A percentile compares a stretch with the other conserved stretches of the same genome.
phyloP scores from a whole-genome alignment of 2,329 filamentous ascomycete genomes.

The Pseudocercospora musae region DNA sequence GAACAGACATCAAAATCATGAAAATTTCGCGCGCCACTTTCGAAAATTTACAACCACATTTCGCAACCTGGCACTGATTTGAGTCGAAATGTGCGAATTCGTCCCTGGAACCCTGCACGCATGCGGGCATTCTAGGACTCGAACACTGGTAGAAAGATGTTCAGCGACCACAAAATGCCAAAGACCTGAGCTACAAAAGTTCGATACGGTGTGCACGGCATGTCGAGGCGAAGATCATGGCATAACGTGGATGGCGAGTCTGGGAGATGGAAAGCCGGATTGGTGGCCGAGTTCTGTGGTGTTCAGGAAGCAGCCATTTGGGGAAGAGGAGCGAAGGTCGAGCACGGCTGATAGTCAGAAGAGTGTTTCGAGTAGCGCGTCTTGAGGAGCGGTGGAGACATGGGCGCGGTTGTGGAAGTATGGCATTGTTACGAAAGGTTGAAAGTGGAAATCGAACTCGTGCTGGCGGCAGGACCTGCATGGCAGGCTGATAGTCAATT shows the following conservation, averaged over 20 bases:
- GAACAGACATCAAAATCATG: no score
- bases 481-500: not conserved
- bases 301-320: not conserved
- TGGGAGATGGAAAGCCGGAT: not conserved
- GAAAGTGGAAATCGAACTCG: not conserved
- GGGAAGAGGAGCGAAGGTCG: not conserved
- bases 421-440: not conserved
- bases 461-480: not conserved
- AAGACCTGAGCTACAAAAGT: not conserved
- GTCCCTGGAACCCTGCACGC: conserved; percentile 6
- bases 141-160: conserved; percentile 4
- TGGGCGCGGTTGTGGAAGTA: not conserved
- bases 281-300: conserved; percentile 5
- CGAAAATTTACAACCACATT: no score
- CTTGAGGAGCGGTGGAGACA: not conserved
- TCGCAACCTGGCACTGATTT: no score
- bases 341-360: not conserved
- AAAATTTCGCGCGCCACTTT: no score
- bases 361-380: not conserved
- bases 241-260: not conserved
- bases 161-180: not conserved
- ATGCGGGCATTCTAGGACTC: conserved; percentile 12
- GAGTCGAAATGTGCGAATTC: conserved; percentile 18
- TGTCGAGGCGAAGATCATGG: not conserved
- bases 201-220: not conserved